Conservation (phyloP, 1,139 yeast species). For the Geotrichum carabidarum region DNA sequence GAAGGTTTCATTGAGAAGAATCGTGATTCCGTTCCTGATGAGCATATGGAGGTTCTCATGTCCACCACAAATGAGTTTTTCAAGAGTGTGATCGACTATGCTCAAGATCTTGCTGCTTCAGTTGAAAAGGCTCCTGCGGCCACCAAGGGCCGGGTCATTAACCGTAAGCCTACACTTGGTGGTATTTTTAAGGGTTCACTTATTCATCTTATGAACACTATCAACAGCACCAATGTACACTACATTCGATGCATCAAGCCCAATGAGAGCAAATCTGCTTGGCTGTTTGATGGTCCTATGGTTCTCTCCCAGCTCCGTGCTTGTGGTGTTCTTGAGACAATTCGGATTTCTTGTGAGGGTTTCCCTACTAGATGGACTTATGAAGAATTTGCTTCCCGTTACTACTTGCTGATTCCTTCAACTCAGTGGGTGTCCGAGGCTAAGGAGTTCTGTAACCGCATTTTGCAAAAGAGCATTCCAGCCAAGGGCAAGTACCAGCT, state of each 20-base stretch:
- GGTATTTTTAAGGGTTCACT: constrained; percentile 89
- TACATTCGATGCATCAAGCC: constrained; percentile 97
- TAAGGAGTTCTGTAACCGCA: constrained; percentile 59
- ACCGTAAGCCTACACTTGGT: constrained; percentile 88
- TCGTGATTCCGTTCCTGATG: constrained; percentile 95
- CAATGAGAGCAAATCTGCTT: constrained; percentile 85
- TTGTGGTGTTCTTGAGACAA: constrained; percentile 98
- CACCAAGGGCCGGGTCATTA: constrained; percentile 39
- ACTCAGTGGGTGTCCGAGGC: constrained; percentile 60
- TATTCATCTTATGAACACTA: constrained; percentile 88
- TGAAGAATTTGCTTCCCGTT: constrained; percentile 87
- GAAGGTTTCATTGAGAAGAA: constrained; percentile 96
- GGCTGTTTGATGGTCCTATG: constrained; percentile 95
- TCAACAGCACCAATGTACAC: constrained; percentile 90
- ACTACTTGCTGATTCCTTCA: constrained; percentile 75
- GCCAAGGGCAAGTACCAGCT: constrained; percentile 71
- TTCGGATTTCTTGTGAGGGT: constrained; percentile 94
- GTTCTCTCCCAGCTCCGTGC: constrained; percentile 93
- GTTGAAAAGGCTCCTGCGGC: constrained; percentile 39
- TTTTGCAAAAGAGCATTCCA: constrained; percentile 58
- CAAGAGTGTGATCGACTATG: constrained; percentile 55
- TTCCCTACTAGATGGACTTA: constrained; percentile 96
- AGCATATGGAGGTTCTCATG: constrained; percentile 79
- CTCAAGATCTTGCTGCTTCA: constrained; percentile 58
- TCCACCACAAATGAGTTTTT: constrained; percentile 63